Evolutionary conservation across 2,329 filamentous ascomycete genomes (phyloP), one percentile per base, ranked within the genome.

Genomic region (Aspergillus neotritici): DNA sequence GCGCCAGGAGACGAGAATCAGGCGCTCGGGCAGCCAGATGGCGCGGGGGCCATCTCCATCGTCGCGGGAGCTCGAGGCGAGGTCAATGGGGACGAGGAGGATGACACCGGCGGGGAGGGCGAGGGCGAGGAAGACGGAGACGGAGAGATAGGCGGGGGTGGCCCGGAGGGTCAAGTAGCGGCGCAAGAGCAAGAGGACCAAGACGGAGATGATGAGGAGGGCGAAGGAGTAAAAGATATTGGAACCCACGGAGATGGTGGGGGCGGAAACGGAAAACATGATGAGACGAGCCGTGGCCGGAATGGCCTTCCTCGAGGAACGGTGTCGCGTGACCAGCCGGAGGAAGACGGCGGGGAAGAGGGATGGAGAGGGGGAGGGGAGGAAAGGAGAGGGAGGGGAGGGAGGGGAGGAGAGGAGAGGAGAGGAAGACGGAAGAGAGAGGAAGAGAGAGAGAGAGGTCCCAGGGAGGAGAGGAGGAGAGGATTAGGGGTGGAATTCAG

Each of bases 121-220:
- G 55, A 98, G 78, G n/a, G 91, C 88, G 54, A 98, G 85, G 71
- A 98, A 98, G 49, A 98, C 88, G 30, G 93, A 91, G 2, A 96
- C 78, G 39, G 89, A 77, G 39, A 97, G 82, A 67, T 94, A 96
- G 47, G 84, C 87, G 1, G 93, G 91, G 1, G 93, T 97, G 5
- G 84, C 82, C 54, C 93, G 88, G 29, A 98, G 76, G 3, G 91
- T 91, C 8, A 98, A 79, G 68, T 90, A 98, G 71, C 88, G 83
- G 59, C 93, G 85, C 46, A 96, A 75, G 50, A 97, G 82, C 15
- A 96, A 75, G 34, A 98, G 78, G 47, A 93, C 88, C 48, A 85
- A 72, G 49, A 84, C 64, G 52, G 84, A 88, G 54, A 95, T 86
- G 53, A 79, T 64, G 53, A 90, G 69, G 31, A 95, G 76, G 48